Evolutionary conservation across 371 early-diverging fungal genomes (phyloP), one percentile per base, ranked within the genome.

Genomic region (Syncephalastrum sp.): DNA sequence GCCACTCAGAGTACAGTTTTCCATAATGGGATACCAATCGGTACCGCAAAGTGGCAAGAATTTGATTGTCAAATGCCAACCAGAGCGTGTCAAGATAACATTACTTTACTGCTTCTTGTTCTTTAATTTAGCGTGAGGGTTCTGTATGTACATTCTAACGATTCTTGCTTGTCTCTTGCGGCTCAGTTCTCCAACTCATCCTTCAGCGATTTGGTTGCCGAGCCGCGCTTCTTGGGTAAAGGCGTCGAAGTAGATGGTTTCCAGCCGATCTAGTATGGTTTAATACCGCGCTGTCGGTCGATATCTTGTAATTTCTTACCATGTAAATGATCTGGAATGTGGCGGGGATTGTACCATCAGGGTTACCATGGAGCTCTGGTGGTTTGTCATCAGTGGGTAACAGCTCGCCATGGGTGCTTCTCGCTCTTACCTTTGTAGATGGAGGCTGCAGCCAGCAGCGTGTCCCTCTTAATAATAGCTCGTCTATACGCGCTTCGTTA

Each of bases 311-410:
- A 38, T 46, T 21, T 59, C 66, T 59, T 82, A 87, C 87, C 84
- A 91, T 81, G 57, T 89, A 90, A 33, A 86, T 77, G 49, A 95
- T 82, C 65, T 94, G 93, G 72, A 97, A 98, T 3, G 98, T 98
- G 10, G 98, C 98, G 5, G 97, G 96, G 23, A 97, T 81, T 1
- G 88, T 71, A 14, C 96, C 96, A 59, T 97, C 97, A 38, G 84
- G 74, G 67, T 94, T 86, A 14, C 95, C 96, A 57, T 97, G 89
- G 54, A 96, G 64, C 55, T 92, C 93, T 91, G 38, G 0, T 5
- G 12, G 7, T 33, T 33, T 33, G 38, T 6, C 38, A 75, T 29
- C 53, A 41, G 42, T 16, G 38, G 53, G 27, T 29, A 23, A 14
- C 53, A 57, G 4, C 38, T 38, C 13, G 16, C n/a, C 17, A 48